phyloP scores from a whole-genome alignment of 257 asterid species.

The Misopates orontium region DNA sequence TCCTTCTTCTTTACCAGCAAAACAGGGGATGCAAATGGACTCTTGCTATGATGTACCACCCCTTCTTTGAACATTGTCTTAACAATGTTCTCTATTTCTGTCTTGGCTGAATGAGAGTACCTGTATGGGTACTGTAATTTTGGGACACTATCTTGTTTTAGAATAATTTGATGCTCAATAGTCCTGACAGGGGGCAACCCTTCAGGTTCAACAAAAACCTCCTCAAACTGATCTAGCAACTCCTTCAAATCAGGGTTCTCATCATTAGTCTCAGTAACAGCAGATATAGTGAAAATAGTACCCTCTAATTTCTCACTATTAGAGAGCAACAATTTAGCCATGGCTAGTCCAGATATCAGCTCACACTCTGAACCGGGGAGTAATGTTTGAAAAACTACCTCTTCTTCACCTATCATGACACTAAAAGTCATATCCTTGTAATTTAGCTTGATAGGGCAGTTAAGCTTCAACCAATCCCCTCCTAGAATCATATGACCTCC shows the following conservation, averaged over 20 bases:
- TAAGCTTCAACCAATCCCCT: not conserved
- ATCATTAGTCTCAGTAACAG: too few species aligned
- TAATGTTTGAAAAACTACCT: not conserved
- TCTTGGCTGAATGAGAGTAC: not conserved
- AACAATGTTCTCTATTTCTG: not conserved
- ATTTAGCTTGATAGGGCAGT: not conserved
- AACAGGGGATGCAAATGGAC: not conserved
- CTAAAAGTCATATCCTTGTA: not conserved
- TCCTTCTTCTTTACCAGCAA: slow-evolving; percentile 2
- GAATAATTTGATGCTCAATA: not conserved
- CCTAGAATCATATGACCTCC: too few species aligned
- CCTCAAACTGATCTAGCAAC: not conserved
- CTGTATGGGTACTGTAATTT: not conserved
- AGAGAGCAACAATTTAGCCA: not conserved
- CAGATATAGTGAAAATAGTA: too few species aligned
- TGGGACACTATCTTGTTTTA: not conserved
- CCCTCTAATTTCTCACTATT: too few species aligned
- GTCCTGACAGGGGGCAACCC: not conserved
- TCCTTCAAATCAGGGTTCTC: too few species aligned
- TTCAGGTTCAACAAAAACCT: not conserved
- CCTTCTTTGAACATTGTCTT: not conserved
- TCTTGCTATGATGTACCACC: not conserved
- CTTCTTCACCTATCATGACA: too few species aligned
- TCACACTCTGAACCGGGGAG: too few species aligned
- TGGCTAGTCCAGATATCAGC: not conserved